Conservation (phyloP, 345 rosid genomes). For the Syzygium jambos region DNA sequence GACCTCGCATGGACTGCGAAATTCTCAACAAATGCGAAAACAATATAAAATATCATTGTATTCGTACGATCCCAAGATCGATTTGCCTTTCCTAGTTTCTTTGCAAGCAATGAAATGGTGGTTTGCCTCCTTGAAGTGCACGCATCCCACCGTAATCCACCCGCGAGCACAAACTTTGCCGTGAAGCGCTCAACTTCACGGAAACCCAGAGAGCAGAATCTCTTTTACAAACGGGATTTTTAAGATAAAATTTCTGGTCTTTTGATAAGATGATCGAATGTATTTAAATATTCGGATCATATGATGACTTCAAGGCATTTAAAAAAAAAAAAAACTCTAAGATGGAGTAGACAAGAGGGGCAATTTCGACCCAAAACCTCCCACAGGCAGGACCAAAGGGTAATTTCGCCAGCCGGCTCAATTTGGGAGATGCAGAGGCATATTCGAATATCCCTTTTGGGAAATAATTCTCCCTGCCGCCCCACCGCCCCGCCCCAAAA, state of each 20-base stretch:
- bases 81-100: background rate
- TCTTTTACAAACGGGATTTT: background rate
- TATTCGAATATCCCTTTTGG: conserved; percentile 35
- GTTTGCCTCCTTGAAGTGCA: background rate
- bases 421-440: background rate
- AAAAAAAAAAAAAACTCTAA: no score
- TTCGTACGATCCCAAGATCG: no score
- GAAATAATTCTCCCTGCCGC: conserved; percentile 12
- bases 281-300: background rate
- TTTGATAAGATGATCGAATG: background rate
- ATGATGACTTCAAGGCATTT: background rate
- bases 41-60: no score
- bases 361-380: background rate
- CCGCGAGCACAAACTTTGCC: background rate
- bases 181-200: background rate
- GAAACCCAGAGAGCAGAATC: background rate
- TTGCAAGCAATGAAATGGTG: rapidly evolving
- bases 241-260: background rate
- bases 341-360: background rate
- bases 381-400: background rate
- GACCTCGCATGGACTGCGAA: background rate
- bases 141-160: background rate
- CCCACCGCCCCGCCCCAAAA: background rate
- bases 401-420: background rate
- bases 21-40: background rate